These are phyloP conservation scores for Kodamaea alishanica DNA, from an alignment of 1,139 yeast species.

Conservation along the genomic window DNA sequence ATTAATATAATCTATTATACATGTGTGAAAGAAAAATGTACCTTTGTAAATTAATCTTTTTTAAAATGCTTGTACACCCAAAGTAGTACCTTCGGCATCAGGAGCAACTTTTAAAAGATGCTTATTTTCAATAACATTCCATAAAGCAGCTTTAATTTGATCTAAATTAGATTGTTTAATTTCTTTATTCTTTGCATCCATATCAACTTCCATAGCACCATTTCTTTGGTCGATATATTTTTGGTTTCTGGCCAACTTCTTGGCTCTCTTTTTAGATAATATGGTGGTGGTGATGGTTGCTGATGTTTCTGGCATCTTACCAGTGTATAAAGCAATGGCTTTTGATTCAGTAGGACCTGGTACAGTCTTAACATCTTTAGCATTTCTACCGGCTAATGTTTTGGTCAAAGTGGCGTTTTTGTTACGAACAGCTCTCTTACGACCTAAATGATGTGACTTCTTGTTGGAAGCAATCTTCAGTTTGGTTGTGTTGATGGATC, in stretches of 20 bases:
- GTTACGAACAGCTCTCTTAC: constrained; percentile 55
- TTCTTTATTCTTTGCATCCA: constrained; percentile 34
- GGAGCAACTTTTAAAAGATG: constrained; percentile 40
- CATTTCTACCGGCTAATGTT: constrained; percentile 41
- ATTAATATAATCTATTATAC: neutral
- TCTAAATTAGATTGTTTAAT: constrained; percentile 35
- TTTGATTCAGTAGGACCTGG: constrained; percentile 52
- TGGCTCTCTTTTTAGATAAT: constrained; percentile 74
- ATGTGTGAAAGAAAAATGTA: neutral
- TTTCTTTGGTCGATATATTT: constrained; percentile 62
- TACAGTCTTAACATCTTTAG: constrained; percentile 27
- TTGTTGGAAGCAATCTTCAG: constrained; percentile 53
- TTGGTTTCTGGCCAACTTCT: constrained; percentile 77
- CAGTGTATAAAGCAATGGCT: constrained; percentile 61
- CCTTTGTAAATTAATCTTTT: neutral
- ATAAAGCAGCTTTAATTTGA: constrained; percentile 60
- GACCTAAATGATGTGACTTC: constrained; percentile 52
- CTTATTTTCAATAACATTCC: constrained; percentile 63
- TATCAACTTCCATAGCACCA: constrained; percentile 47
- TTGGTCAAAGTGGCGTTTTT: constrained; percentile 39
- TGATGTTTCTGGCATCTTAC: constrained; percentile 30
- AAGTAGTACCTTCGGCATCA: constrained; percentile 73
- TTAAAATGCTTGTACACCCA: constrained; percentile 65
- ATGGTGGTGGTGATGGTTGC: constrained; percentile 55
- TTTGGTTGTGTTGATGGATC: constrained; percentile 78